These are phyloP conservation scores for Xylona heveae DNA, from an alignment of 495 filamentous ascomycete species.

Conservation along the genomic window DNA sequence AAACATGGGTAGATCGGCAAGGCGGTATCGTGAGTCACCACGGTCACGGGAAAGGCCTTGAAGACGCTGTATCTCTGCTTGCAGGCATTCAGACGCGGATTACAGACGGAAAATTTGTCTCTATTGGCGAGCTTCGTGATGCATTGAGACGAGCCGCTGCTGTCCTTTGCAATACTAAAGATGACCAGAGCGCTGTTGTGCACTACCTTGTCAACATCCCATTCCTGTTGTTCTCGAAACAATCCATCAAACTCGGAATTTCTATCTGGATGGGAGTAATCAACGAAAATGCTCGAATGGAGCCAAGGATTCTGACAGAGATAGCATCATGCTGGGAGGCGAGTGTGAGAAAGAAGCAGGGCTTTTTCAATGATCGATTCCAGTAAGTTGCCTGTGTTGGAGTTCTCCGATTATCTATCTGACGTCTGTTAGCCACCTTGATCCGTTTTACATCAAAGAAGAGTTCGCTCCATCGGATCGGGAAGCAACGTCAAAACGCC, in stretches of 20 bases:
- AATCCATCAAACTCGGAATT: conserved; percentile 84
- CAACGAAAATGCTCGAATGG: conserved; percentile 80
- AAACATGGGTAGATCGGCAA: background rate
- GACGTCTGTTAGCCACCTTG: conserved; percentile 33
- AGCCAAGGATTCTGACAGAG: conserved; percentile 61
- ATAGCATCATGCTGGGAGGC: conserved; percentile 74
- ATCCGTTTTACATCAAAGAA: conserved; percentile 77
- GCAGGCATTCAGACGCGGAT: conserved; percentile 46
- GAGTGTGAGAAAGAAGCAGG: conserved; percentile 49
- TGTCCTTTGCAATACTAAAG: conserved; percentile 52
- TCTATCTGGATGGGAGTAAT: conserved; percentile 93
- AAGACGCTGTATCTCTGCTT: conserved; percentile 28
- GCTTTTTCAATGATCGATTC: conserved; percentile 60
- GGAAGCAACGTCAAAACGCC: conserved; percentile 45
- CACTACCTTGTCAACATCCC: conserved; percentile 79
- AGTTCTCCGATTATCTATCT: conserved; percentile 8
- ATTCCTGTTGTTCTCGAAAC: conserved; percentile 80
- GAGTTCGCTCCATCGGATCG: conserved; percentile 87
- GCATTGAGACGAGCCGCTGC: conserved; percentile 64
- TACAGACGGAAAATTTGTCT: conserved; percentile 36
- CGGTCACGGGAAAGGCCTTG: conserved; percentile 25
- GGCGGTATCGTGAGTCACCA: conserved; percentile 7
- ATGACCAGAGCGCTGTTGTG: conserved; percentile 52
- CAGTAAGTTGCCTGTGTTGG: conserved; percentile 19
- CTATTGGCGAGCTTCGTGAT: conserved; percentile 58